Conservation (phyloP, 2,329 filamentous ascomycete genomes). For the Pestalotiopsis fici region DNA sequence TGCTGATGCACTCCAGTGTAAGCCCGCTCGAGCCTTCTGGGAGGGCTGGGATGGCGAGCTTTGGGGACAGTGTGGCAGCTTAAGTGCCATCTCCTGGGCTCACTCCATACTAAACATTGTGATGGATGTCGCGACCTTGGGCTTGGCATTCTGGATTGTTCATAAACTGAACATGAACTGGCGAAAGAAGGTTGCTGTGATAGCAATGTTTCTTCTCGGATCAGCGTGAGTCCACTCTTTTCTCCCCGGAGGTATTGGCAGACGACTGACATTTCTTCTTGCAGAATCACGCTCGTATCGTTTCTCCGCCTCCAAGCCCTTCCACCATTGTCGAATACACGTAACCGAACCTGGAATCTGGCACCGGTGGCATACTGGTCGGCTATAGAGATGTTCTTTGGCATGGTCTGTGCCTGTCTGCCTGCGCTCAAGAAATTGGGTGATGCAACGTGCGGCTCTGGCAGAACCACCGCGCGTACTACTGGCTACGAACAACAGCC, state of each 20-base stretch:
- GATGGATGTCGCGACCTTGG: neutral
- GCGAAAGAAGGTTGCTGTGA: neutral
- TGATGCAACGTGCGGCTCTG: neutral
- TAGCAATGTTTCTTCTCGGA: slow-evolving; percentile 1
- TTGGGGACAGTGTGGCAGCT: neutral
- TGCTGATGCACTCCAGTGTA: neutral
- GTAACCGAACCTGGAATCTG: neutral
- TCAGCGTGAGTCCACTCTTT: neutral
- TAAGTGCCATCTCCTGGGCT: neutral
- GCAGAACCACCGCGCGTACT: neutral
- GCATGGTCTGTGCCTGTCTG: neutral
- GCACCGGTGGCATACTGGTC: slow-evolving; percentile 5
- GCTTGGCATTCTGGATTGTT: neutral
- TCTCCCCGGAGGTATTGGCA: too few species aligned
- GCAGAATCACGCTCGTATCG: neutral
- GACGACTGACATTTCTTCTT: neutral
- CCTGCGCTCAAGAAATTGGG: neutral
- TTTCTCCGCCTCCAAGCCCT: neutral
- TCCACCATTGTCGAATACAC: neutral
- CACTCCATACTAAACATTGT: slow-evolving; percentile 3
- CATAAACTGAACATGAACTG: neutral
- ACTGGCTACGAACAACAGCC: neutral
- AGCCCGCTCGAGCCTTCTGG: neutral
- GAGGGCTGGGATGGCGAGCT: slow-evolving; percentile 5
- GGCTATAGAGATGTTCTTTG: neutral